Evolutionary conservation across 768 basidiomycete species (phyloP), one percentile per base, ranked within the genome.

Genomic region (Rhizopogon vesiculosus): DNA sequence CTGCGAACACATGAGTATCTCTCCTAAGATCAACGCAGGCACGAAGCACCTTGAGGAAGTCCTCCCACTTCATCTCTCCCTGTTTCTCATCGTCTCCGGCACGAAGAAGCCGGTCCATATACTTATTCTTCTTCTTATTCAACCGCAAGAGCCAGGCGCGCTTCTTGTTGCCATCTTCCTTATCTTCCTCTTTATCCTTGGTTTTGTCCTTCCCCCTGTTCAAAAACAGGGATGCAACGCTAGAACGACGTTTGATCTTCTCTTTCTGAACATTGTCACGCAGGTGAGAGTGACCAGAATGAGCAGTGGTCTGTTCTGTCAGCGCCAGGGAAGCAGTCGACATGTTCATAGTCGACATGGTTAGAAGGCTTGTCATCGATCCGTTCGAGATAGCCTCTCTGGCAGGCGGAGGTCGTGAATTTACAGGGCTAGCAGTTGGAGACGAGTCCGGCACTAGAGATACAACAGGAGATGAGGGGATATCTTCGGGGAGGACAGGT

Each of bases 21-120:
- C 51, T 7, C 39, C 38, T 25, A 25, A 2, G 39, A 25, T 31
- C 9, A 42, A 35, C 35, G 18, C 6, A 55, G 9, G 10, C 29
- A 25, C 44, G 19, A 42, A 31, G 52, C 55, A 87, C 91, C 76
- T 83, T 87, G 35, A 91, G 65, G 66, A 93, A 90, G 55, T 81
- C 73, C 35, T 91, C 87, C 91, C 91, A 91, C 57, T 86, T 85
- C 85, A 93, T 83, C 19, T 80, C 66, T 7, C 84, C 85, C 56
- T 76, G 72, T 56, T 76, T 82, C 48, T 82, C 78, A 53, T 84
- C 82, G 31, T 80, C 76, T 38, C 77, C 70, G 5, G 81, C 81
- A 40, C 75, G 74, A 55, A 91, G 64, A 7, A 91, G 69, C 66
- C 87, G 85, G 46, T 85, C 82, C 85, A 90, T 83, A 43, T 76